These are phyloP conservation scores for Cruciata laevipes DNA, from an alignment of 257 asterid genomes.

Conservation along the genomic window DNA sequence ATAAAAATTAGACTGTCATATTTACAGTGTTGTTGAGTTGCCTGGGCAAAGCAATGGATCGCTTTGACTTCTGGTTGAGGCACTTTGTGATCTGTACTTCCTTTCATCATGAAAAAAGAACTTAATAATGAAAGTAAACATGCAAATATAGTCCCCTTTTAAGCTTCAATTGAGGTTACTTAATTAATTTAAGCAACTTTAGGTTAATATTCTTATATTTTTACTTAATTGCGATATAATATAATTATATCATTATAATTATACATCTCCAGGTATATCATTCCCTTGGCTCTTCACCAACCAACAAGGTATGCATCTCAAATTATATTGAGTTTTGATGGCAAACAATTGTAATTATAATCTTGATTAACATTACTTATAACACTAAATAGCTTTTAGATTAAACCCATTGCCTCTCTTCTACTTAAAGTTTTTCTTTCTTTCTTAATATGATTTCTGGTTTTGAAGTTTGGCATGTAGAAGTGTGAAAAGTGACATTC, in stretches of 20 bases:
- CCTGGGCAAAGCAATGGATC: neutral
- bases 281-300: neutral
- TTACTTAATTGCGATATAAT: no score
- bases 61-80: constrained; percentile 2
- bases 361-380: constrained; percentile 12
- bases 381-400: constrained; percentile 13
- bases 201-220: no score
- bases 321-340: neutral
- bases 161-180: no score
- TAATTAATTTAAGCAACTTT: no score
- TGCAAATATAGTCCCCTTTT: neutral
- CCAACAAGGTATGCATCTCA: neutral
- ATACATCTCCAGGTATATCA: no score
- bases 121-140: neutral
- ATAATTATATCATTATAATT: no score
- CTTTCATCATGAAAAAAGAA: neutral
- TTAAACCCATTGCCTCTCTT: constrained; percentile 8
- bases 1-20: neutral
- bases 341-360: neutral
- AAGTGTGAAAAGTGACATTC: constrained; percentile 14
- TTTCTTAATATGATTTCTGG: neutral
- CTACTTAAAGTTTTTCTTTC: neutral
- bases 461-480: neutral
- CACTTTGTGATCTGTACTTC: constrained; percentile 3
- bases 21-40: neutral